phyloP scores from a whole-genome alignment of 1,284 basidiomycete species.

The Pholiota adiposa region DNA sequence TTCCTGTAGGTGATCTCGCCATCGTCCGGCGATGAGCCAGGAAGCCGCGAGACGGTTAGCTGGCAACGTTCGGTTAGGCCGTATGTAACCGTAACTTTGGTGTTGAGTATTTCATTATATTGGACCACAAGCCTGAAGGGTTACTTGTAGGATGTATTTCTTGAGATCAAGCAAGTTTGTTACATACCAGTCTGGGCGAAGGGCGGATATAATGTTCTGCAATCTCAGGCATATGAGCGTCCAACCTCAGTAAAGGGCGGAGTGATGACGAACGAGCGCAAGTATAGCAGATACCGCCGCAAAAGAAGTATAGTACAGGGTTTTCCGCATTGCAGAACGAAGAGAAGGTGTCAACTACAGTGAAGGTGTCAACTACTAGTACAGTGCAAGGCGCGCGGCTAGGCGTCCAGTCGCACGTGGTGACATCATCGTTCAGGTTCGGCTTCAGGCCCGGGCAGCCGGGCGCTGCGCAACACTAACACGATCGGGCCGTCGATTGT shows the following conservation, averaged over 20 bases:
- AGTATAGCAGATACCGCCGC: constrained; percentile 36
- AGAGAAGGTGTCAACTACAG: background rate
- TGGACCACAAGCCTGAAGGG: constrained; percentile 56
- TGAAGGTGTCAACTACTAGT: background rate
- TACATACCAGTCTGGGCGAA: constrained; percentile 66
- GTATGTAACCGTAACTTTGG: constrained; percentile 54
- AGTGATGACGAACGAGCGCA: constrained; percentile 50
- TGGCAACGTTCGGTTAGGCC: constrained; percentile 65
- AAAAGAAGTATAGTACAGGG: constrained; percentile 31
- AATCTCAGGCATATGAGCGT: background rate
- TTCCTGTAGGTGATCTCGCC: constrained; percentile 54
- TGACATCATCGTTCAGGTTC: too few relatives aligned
- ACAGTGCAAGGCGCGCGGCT: background rate
- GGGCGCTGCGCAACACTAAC: too few relatives aligned
- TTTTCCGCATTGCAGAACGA: constrained; percentile 27
- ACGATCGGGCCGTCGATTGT: too few relatives aligned
- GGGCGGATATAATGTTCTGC: constrained; percentile 63
- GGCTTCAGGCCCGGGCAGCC: too few relatives aligned
- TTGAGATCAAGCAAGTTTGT: background rate
- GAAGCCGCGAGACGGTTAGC: constrained; percentile 51
- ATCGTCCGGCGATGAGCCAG: constrained; percentile 43
- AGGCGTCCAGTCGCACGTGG: background rate
- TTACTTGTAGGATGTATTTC: constrained; percentile 12
- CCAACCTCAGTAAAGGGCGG: background rate
- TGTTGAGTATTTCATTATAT: constrained; percentile 49